Evolutionary conservation across 2,329 filamentous ascomycete species (phyloP).

Genomic region (Zymoseptoria crescenta): DNA sequence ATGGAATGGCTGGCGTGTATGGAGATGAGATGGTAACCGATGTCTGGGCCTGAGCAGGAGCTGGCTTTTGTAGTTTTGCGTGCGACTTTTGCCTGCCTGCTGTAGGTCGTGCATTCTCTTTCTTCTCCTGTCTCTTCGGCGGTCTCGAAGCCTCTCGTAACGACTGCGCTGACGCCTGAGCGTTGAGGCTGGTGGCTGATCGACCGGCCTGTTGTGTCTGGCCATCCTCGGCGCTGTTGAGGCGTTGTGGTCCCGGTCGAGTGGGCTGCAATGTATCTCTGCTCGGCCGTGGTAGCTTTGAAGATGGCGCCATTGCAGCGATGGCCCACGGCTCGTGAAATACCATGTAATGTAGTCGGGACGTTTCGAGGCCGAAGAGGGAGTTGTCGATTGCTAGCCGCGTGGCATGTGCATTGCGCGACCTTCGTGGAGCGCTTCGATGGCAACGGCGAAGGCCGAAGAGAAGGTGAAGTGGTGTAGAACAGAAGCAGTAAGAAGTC

Average conservation of each 20-base stretch:
- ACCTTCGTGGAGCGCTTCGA: background rate
- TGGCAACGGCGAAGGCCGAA: background rate
- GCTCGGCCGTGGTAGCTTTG: slow-evolving; percentile 6
- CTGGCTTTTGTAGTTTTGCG: slow-evolving; percentile 5
- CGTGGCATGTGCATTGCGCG: slow-evolving; percentile 2
- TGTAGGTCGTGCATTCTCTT: slow-evolving; percentile 1
- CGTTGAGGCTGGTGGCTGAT: slow-evolving; percentile 25
- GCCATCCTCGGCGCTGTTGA: slow-evolving; percentile 17
- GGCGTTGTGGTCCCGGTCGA: slow-evolving; percentile 14
- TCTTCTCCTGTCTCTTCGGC: slow-evolving; percentile 8
- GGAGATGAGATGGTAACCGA: slow-evolving; percentile 7
- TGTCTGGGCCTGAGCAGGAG: slow-evolving; percentile 1
- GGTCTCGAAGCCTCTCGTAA: slow-evolving; percentile 23
- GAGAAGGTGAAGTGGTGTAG: background rate
- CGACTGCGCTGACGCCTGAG: slow-evolving; percentile 29
- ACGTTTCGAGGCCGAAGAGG: slow-evolving; percentile 1
- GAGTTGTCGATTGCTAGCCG: background rate
- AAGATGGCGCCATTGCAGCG: slow-evolving; percentile 15
- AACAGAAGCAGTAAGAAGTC: background rate
- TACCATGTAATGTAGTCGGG: slow-evolving; percentile 15
- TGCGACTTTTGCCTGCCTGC: background rate
- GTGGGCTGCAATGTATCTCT: slow-evolving; percentile 14
- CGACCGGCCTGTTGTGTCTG: slow-evolving; percentile 29
- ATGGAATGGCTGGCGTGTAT: slow-evolving; percentile 12
- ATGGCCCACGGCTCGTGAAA: slow-evolving; percentile 11